Percentiles rank a stretch among this genome's conserved stretches.
Conservation (phyloP, 164 flowering plant species). For the Magnolia sinica region DNA sequence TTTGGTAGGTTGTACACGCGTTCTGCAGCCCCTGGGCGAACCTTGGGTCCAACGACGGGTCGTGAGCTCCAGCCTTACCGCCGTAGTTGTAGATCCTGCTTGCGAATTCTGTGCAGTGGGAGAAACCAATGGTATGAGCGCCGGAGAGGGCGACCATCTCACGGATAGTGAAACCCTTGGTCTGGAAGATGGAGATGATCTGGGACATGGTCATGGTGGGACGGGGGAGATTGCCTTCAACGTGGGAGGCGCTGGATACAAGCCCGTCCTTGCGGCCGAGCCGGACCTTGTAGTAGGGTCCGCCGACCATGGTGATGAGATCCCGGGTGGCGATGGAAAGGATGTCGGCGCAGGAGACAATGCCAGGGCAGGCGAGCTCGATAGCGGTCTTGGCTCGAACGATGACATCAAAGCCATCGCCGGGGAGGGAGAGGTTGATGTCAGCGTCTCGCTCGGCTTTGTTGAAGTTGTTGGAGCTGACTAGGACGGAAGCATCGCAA, state of each 20-base stretch:
- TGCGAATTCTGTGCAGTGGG: slow-evolving; percentile 70
- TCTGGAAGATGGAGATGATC: slow-evolving; percentile 35
- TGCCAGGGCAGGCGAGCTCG: slow-evolving; percentile 65
- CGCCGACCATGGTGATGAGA: slow-evolving; percentile 61
- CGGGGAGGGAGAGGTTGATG: slow-evolving; percentile 67
- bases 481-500: slow-evolving; percentile 61
- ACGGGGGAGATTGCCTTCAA: slow-evolving; percentile 30
- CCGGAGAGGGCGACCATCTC: slow-evolving; percentile 67
- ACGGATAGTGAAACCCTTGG: slow-evolving; percentile 44
- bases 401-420: slow-evolving; percentile 68
- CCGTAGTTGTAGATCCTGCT: slow-evolving; percentile 41
- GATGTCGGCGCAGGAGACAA: slow-evolving; percentile 74
- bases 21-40: slow-evolving; percentile 37
- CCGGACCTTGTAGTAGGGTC: slow-evolving; percentile 47
- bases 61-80: slow-evolving; percentile 22
- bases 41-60: slow-evolving; percentile 45
- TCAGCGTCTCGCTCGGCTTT: slow-evolving; percentile 70
- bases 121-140: slow-evolving; percentile 74
- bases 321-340: slow-evolving; percentile 56
- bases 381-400: slow-evolving; percentile 52
- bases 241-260: slow-evolving; percentile 34
- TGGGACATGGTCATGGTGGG: slow-evolving; percentile 32
- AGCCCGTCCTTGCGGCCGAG: slow-evolving; percentile 63
- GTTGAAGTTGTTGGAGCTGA: slow-evolving; percentile 49
- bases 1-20: slow-evolving; percentile 43